Conservation (phyloP, 768 basidiomycete genomes). For the Basidioascus undulatus region DNA sequence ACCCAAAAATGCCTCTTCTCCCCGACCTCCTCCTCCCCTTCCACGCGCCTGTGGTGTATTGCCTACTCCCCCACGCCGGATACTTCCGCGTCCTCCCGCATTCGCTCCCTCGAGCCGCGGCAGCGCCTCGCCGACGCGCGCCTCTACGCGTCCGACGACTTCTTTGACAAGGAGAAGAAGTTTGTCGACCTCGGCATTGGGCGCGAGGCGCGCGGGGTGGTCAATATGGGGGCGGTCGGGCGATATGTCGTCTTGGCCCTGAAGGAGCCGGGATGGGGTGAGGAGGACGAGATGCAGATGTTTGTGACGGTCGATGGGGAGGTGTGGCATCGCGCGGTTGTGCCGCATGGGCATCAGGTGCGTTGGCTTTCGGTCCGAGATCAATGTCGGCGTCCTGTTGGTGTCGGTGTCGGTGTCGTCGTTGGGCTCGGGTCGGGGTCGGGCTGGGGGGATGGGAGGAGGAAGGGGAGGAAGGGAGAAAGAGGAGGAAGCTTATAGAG, state of each 20-base stretch:
- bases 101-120: conserved; percentile 26
- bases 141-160: conserved; percentile 65
- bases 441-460: too few species aligned
- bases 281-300: conserved; percentile 46
- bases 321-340: conserved; percentile 67
- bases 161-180: conserved; percentile 38
- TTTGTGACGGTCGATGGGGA: conserved; percentile 68
- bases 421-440: too few species aligned
- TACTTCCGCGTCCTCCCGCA: too few species aligned
- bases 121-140: conserved; percentile 31
- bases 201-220: conserved; percentile 64
- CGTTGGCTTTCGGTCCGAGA: conserved; percentile 42
- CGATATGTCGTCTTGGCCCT: conserved; percentile 82
- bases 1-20: conserved; percentile 57
- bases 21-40: conserved; percentile 5
- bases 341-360: conserved; percentile 61
- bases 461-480: too few species aligned
- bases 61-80: background rate
- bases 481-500: too few species aligned
- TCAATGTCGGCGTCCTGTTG: too few species aligned
- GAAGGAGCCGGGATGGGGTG: conserved; percentile 34
- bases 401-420: too few species aligned
- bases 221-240: conserved; percentile 75
- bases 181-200: conserved; percentile 61
- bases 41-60: background rate